Percentiles rank a stretch among this genome's conserved stretches.
Evolutionary conservation across 495 filamentous ascomycete genomes (phyloP).

Genomic region (Annulohypoxylon stygium): DNA sequence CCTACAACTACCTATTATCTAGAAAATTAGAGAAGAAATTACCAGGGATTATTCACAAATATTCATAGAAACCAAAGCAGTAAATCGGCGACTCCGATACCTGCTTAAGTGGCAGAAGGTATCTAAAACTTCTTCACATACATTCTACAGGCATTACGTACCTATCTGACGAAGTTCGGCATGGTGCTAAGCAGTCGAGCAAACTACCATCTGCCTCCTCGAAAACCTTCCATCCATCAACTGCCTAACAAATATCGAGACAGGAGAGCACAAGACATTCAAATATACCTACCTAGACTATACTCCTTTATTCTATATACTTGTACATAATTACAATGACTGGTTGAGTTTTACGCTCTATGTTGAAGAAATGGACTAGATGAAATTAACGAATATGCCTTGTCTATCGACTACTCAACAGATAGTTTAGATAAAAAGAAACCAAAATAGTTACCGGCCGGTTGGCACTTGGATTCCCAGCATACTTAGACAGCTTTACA

Average conservation of each 20-base stretch:
- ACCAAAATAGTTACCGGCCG: slow-evolving; percentile 6
- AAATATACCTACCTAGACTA: too few species aligned
- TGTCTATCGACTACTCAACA: neutral
- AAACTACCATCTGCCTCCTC: neutral
- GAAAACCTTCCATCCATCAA: too few species aligned
- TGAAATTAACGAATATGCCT: neutral
- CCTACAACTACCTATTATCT: too few species aligned
- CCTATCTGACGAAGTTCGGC: neutral
- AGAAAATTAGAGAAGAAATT: neutral
- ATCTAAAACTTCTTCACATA: neutral
- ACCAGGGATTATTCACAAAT: neutral
- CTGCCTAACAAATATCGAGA: too few species aligned
- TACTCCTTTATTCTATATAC: too few species aligned
- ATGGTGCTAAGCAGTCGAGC: neutral
- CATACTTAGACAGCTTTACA: neutral
- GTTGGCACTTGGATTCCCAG: neutral
- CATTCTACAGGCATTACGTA: neutral
- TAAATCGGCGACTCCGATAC: neutral
- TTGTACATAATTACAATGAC: too few species aligned
- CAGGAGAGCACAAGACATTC: too few species aligned
- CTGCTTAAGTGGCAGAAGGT: neutral
- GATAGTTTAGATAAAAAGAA: neutral
- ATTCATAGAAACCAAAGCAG: neutral
- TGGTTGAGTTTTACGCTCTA: too few species aligned
- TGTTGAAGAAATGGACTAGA: too few species aligned